These are phyloP conservation scores for Penicillium griseofulvum DNA, from an alignment of 2,329 filamentous ascomycete species.

Conservation along the genomic window DNA sequence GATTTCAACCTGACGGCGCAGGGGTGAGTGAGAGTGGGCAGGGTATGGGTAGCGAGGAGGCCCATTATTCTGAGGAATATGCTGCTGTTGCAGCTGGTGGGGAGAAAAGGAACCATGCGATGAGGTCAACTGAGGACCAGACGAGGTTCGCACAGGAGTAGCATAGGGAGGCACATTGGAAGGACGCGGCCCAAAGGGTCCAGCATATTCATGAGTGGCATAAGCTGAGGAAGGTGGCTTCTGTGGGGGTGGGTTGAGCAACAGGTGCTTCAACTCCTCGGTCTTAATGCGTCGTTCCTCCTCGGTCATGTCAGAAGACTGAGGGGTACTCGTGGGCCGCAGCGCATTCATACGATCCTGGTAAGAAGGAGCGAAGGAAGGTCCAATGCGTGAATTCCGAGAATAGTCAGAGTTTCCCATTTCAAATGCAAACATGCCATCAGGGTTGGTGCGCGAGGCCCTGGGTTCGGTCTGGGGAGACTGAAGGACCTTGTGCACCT, in stretches of 20 bases:
- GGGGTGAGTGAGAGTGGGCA: conserved; percentile 28
- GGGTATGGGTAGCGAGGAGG: conserved; percentile 23
- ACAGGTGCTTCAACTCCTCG: conserved; percentile 45
- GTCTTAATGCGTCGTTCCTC: conserved; percentile 44
- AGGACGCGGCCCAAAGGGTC: conserved; percentile 17
- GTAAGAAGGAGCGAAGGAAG: conserved; percentile 63
- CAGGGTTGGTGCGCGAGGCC: conserved; percentile 43
- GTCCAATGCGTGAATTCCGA: conserved; percentile 56
- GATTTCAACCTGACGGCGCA: conserved; percentile 30
- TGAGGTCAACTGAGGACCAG: conserved; percentile 32
- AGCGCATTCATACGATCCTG: conserved; percentile 47
- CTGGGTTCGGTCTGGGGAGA: conserved; percentile 49
- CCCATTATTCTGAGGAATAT: conserved; percentile 15
- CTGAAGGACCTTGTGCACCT: conserved; percentile 43
- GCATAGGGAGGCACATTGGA: conserved; percentile 30
- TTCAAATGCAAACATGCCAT: conserved; percentile 66
- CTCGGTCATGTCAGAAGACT: conserved; percentile 34
- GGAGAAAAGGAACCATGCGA: conserved; percentile 17
- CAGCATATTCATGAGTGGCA: conserved; percentile 21
- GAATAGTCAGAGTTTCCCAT: conserved; percentile 57
- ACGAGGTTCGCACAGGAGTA: conserved; percentile 33
- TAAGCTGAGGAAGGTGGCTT: conserved; percentile 34
- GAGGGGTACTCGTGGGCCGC: conserved; percentile 34
- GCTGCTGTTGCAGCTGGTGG: conserved; percentile 13
- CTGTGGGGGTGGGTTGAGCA: conserved; percentile 44